phyloP scores from a whole-genome alignment of 2,329 filamentous ascomycete species.

The Aspergillus glaucus region DNA sequence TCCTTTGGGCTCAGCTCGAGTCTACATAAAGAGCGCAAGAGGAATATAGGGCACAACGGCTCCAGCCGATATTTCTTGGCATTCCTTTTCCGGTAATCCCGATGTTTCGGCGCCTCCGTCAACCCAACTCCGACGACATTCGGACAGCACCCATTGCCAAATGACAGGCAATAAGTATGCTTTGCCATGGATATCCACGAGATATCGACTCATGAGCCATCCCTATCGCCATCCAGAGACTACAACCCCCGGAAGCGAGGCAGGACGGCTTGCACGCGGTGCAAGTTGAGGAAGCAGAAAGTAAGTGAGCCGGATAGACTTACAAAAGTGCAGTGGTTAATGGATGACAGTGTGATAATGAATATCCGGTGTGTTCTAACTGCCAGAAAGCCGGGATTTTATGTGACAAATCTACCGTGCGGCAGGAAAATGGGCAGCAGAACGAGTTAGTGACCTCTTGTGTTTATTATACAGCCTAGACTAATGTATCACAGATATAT shows the following conservation, averaged over 20 bases:
- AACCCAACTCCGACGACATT: not conserved
- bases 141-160: not conserved
- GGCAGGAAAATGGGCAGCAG: conserved; percentile 31
- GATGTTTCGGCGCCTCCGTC: not conserved
- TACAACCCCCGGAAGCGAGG: conserved; percentile 41
- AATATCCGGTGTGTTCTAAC: conserved; percentile 41
- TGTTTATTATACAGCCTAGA: not conserved
- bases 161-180: not conserved
- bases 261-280: conserved; percentile 41
- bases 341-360: conserved; percentile 37
- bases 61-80: not conserved
- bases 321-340: not conserved
- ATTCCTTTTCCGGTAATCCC: not conserved
- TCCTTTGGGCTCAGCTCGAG: too few relatives aligned
- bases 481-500: conserved; percentile 29
- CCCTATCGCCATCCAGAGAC: conserved; percentile 20
- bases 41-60: not conserved
- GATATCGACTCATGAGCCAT: conserved; percentile 16
- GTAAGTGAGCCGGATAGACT: conserved; percentile 16
- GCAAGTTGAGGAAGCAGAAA: conserved; percentile 43
- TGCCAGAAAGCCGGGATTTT: conserved; percentile 37
- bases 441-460: conserved; percentile 24
- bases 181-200: conserved; percentile 14
- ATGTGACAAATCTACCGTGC: conserved; percentile 40
- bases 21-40: not conserved